Base-by-base conservation (phyloP, 345 rosid species). In the Nephelium lappaceum region DNA sequence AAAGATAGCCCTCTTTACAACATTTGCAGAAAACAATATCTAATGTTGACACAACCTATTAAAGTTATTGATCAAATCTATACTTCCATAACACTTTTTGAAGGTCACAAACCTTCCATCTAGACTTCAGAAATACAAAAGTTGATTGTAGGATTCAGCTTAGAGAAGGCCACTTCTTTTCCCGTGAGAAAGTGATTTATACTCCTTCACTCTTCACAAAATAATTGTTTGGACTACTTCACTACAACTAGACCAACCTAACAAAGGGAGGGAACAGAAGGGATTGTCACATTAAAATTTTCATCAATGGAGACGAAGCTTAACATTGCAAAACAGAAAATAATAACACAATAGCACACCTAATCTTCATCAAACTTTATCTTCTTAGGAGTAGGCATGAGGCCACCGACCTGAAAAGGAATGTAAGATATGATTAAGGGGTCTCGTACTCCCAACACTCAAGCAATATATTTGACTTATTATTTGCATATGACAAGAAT, bases 361-460 rank as follows among this genome's bases (percentile, higher is more conserved):
- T 88, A 91, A 42, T 89, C 93, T 82, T 88, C 88, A 72, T 85
- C 85, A 76, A 95, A 95, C 88, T 88, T 91, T 47, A 93, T 91
- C 94, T 87, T 95, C 90, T 93, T 93, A 0, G 97, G 91, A 15
- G 87, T 78, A 61, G 89, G 84, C 69, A 82, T 85, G 11, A 81
- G 49, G 41, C 82, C 81, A 75, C 98, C 98, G 58, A 92, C 95
- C 97, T 95, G 87, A 61, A 83, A 78, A 63, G 75, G 66, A 74
- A 41, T 70, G 60, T 15, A 21, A 45, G 27, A 55, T 64, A 76
- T 47, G 31, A 64, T 21, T 47, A 24, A 47, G 23, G 2, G n/a
- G 55, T 23, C 68, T 5, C 25, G 14, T 11, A 39, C 66, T 73
- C 11, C 31, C 3, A 31, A 42, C 16, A 62, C 15, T 31, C 14